These are phyloP conservation scores for Protomyces pachydermus DNA, from an alignment of 1,139 yeast genomes.

Conservation along the genomic window DNA sequence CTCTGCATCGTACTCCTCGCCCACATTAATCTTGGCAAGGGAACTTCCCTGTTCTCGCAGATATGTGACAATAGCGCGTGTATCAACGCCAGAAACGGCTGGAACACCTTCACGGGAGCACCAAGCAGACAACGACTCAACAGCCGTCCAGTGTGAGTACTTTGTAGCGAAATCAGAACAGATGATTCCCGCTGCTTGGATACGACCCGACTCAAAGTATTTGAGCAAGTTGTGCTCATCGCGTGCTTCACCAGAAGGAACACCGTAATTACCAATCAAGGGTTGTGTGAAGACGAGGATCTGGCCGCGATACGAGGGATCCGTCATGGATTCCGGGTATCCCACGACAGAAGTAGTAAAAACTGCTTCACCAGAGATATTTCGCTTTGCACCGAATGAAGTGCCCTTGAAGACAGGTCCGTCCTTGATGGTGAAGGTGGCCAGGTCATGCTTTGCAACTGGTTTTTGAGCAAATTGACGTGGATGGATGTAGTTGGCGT, in stretches of 20 bases:
- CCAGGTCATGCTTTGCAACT: constrained; percentile 54
- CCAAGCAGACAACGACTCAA: constrained; percentile 91
- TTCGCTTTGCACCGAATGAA: constrained; percentile 90
- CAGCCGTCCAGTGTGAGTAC: constrained; percentile 98
- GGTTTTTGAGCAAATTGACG: constrained; percentile 25
- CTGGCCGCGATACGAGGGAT: constrained; percentile 94
- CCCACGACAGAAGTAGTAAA: constrained; percentile 97
- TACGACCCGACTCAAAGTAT: constrained; percentile 83
- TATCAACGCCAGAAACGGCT: constrained; percentile 94
- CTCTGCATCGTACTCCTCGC: constrained; percentile 84
- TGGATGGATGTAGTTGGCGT: constrained; percentile 24
- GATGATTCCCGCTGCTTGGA: constrained; percentile 92
- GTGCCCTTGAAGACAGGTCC: constrained; percentile 92
- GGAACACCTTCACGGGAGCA: constrained; percentile 95
- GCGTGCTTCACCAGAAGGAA: constrained; percentile 73
- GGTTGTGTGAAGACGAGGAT: constrained; percentile 96
- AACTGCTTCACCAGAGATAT: constrained; percentile 93
- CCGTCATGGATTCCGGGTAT: constrained; percentile 97
- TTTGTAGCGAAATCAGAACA: constrained; percentile 93
- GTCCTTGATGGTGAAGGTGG: constrained; percentile 82
- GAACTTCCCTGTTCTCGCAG: constrained; percentile 95
- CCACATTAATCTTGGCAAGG: constrained; percentile 80
- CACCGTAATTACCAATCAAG: constrained; percentile 95
- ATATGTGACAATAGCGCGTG: constrained; percentile 85
- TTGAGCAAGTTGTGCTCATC: constrained; percentile 81